phyloP scores from a whole-genome alignment of 495 filamentous ascomycete species.

The Geoglossum glabrum region DNA sequence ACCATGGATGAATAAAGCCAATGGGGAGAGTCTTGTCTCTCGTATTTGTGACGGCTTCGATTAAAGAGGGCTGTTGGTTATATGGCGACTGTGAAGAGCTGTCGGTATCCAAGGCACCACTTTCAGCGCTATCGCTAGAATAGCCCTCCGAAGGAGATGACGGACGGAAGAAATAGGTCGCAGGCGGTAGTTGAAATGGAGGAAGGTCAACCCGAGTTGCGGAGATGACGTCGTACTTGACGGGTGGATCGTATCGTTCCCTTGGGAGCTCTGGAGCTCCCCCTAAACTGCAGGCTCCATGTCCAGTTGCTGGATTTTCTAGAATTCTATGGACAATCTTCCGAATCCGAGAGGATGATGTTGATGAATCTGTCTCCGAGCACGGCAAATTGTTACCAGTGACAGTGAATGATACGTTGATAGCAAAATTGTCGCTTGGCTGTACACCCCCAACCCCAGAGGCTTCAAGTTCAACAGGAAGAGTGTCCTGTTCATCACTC shows the following conservation, averaged over 20 bases:
- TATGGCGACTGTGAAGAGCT: neutral
- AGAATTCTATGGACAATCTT: neutral
- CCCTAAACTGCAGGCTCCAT: neutral
- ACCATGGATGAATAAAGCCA: neutral
- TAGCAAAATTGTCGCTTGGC: constrained; percentile 45
- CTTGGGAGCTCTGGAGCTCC: neutral
- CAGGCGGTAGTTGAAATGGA: constrained; percentile 3
- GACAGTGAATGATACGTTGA: constrained; percentile 15
- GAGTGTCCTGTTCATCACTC: constrained; percentile 10
- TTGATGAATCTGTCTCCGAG: neutral
- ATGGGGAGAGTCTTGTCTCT: neutral
- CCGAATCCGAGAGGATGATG: neutral
- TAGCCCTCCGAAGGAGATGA: neutral
- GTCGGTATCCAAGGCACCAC: neutral
- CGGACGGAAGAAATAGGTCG: neutral
- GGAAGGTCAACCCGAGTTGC: neutral
- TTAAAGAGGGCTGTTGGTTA: neutral
- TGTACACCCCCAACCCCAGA: constrained; percentile 44
- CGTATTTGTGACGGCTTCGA: neutral
- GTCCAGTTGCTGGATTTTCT: neutral
- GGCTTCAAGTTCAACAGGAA: constrained; percentile 28
- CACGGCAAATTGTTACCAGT: neutral
- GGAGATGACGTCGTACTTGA: neutral
- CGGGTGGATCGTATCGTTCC: neutral
- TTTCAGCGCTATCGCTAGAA: neutral